Evolutionary conservation across 2,329 filamentous ascomycete genomes (phyloP), one percentile per base, ranked within the genome.

Genomic region (Periconia digitata): DNA sequence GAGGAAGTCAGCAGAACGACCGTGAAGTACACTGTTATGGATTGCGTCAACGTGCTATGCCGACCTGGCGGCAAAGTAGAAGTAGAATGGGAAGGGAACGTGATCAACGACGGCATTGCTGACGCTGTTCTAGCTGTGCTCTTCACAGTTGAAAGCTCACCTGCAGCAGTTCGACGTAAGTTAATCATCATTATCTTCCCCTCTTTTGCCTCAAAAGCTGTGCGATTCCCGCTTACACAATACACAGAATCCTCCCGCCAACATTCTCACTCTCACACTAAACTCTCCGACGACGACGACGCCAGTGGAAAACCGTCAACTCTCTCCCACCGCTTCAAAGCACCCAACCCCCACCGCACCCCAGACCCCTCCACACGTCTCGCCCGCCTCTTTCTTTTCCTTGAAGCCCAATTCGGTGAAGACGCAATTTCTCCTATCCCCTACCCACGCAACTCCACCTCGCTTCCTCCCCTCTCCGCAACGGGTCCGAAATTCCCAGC

Each of bases 81-180:
- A 69, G 78, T 97, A 2, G 91, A 96, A 72, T 99, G 94, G 94
- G 92, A 97, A 70, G 94, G 92, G 49, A 99, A 97, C 69, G 89
- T 96, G 76, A 86, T 96, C 64, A 99, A 97, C 70, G 94, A 99
- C 66, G 90, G 91, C 51, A 95, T 99, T 63, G 94, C 94, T n/a
- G 94, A 99, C 72, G 91, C 94, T 15, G 88, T 97, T 46, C 90
- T 97, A 79, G 91, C 91, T 1, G 90, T 96, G 2, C 80, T 99
- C 10, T 85, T 96, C 60, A 92, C 89, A 0, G 89, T 96, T 18
- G 94, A 99, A 73, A 95, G 87, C 71, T 95, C 89, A 45, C 94
- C 92, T 5, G 94, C 94, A 13, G 92, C 94, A 12, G 92, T 99
- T 43, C 95, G 94, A 74, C 89, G 90, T 89, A 79, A 73, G 81